A percentile compares a stretch with the other conserved stretches of the same genome.
Conservation (phyloP, 257 asterid species). For the Rehmannia glutinosa region DNA sequence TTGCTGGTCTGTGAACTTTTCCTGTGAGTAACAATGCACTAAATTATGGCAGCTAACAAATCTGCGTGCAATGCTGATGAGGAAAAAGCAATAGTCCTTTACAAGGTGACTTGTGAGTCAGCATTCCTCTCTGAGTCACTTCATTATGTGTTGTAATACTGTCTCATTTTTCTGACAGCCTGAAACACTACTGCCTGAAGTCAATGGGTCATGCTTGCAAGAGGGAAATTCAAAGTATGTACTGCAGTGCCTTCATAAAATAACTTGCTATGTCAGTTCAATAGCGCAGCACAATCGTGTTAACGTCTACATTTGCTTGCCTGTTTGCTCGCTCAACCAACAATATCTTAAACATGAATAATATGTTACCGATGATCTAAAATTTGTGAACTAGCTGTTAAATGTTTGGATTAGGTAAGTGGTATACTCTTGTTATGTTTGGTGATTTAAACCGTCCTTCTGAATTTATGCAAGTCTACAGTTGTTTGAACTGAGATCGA, state of each 20-base stretch:
- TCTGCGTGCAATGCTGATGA: constrained; percentile 27
- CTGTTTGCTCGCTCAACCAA: not conserved
- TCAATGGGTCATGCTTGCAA: constrained; percentile 27
- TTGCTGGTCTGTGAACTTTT: not conserved
- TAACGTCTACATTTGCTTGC: not conserved
- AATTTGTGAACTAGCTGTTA: not conserved
- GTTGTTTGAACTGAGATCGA: too few relatives aligned
- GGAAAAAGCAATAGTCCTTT: constrained; percentile 64
- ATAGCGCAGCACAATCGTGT: not conserved
- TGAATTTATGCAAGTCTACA: too few relatives aligned
- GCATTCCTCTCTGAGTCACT: not conserved
- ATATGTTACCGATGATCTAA: not conserved
- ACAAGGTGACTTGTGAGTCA: constrained; percentile 39
- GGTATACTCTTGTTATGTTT: not conserved
- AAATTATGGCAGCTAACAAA: constrained; percentile 36
- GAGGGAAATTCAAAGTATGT: constrained; percentile 55
- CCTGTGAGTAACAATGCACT: not conserved
- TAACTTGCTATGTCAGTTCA: constrained; percentile 8
- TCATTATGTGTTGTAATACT: constrained; percentile 1
- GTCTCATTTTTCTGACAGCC: constrained; percentile 41
- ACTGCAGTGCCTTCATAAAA: not conserved
- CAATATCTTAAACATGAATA: not conserved
- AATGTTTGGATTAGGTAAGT: not conserved
- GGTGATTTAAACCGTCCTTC: not conserved
- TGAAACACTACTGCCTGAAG: constrained; percentile 37